Base-by-base conservation (phyloP, 345 rosid genomes). In the Mangifera indica region DNA sequence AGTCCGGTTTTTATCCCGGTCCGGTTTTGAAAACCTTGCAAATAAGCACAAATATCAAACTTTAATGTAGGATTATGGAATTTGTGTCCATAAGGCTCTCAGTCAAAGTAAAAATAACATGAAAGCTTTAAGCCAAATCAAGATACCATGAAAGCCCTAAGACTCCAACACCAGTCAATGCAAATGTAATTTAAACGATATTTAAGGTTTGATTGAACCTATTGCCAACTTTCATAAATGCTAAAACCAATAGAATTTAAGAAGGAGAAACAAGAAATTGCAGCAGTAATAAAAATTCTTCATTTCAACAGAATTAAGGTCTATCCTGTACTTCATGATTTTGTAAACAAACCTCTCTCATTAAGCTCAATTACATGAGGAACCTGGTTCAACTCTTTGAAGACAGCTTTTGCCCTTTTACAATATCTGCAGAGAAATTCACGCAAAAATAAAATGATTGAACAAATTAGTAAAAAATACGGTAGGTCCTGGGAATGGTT, bases 281-380 rank as follows among this genome's bases (percentile, higher is more conserved):
- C 1, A 13, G 44, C 61, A 34, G 72, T 24, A 25, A 42, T n/a
- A n/a, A n/a, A n/a, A n/a, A n/a, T 20, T 7, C 18, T 1, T 42
- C 25, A 24, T 40, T 45, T 37, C 20, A 7, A 26, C 37, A 56
- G 32, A 22, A n/a, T 42, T 24, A 26, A 12, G 63, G 7, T 69
- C 61, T 32, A 29, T 9, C 22, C 12, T 64, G 26, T n/a, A 67
- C 56, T 18, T 17, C 44, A 32, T 48, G 42, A 13, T 66, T 5
- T 55, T n/a, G 40, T 62, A 24, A 79, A 75, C 77, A 57, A 63
- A 93, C 98, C 95, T 89, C 92, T 91, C 71, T 90, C 82, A 67
- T 94, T 90, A 71, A 94, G 92, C 88, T 94, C 98, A 9, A 94
- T 82, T 68, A 94, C 91, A 79, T 85, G 72, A 5, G 98, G 97